Evolutionary conservation across 2,329 filamentous ascomycete species (phyloP).

Genomic region (Ceratocystis diversiconidia): DNA sequence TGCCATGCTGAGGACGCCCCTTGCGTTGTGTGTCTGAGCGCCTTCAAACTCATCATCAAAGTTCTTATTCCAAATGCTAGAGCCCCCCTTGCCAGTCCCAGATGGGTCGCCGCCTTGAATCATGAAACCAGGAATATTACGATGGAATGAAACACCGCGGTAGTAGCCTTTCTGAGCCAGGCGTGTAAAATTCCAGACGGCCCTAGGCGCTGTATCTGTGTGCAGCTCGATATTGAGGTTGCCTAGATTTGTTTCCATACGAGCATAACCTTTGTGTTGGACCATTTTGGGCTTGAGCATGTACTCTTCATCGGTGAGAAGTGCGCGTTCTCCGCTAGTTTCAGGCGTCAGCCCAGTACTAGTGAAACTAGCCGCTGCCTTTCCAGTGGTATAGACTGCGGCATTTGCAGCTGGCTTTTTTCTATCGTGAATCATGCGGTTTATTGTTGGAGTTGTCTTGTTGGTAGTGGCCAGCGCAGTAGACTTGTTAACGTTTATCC

Average conservation of each 20-base stretch:
- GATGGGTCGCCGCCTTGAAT: constrained; percentile 92
- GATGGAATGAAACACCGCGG: constrained; percentile 68
- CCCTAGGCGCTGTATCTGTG: constrained; percentile 78
- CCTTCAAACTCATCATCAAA: constrained; percentile 92
- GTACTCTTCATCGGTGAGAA: constrained; percentile 87
- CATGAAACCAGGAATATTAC: constrained; percentile 95
- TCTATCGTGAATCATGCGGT: constrained; percentile 34
- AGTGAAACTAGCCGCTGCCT: constrained; percentile 85
- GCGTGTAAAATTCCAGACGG: constrained; percentile 93
- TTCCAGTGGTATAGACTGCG: constrained; percentile 77
- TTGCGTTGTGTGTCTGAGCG: constrained; percentile 64
- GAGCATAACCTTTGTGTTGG: constrained; percentile 79
- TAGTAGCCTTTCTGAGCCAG: constrained; percentile 86
- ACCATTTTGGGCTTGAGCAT: constrained; percentile 85
- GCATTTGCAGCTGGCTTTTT: constrained; percentile 64
- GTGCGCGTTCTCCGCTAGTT: constrained; percentile 72
- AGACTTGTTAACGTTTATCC: constrained; percentile 40
- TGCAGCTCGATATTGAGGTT: constrained; percentile 79
- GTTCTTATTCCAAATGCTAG: constrained; percentile 84
- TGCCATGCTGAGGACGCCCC: constrained; percentile 82
- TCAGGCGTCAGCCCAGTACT: constrained; percentile 87
- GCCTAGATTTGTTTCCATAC: constrained; percentile 75
- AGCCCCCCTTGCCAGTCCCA: constrained; percentile 79
- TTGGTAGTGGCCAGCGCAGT: background rate
- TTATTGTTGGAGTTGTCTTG: background rate